Base-by-base conservation (phyloP, 78 protist genomes). In the Dictyostelium citrinum region DNA sequence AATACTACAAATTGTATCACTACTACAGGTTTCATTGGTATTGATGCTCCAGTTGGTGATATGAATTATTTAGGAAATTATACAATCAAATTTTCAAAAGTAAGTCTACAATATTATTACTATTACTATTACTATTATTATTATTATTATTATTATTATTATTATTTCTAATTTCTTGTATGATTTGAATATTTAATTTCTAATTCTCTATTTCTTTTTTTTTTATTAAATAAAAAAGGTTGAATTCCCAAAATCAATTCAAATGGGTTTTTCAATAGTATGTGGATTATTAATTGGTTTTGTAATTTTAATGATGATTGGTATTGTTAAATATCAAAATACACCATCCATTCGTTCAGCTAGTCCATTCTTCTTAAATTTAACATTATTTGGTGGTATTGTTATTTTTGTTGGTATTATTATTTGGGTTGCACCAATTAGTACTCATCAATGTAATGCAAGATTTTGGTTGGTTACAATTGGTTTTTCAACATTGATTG, bases 271-370 rank as follows among this genome's bases (percentile, higher is more conserved):
- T 80, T 12, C 51, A 29, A 80, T 80, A 58, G 33, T 41, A 5
- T 35, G 39, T 1, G 81, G 81, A 14, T 8, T 35, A 20, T 75
- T 35, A 24, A 75, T 75, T 41, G 14, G 17, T 0, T 16, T 75
- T 14, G 49, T 35, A 20, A 20, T 75, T 5, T 75, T 75, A 3
- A 43, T 43, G 27, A 43, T 75, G 58, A 2, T n/a, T 37, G 78
- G 75, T 74, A 45, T 51, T 10, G 17, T 31, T 6, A 31, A 41
- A 35, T 79, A 67, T 14, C 37, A 33, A 12, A 27, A 88, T 29
- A 74, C 85, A 16, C 70, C 41, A 12, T 78, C 93, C 4, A 88
- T 88, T 35, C 14, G 85, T n/a, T 76, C 93, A 7, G 93, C 93
- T 2, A 46, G 75, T 78, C 93, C 93, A 39, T 27, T 79, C 0